Percentiles rank a stretch among this genome's conserved stretches.
phyloP scores from a whole-genome alignment of 1,284 basidiomycete species.

The Agaricales sp. region DNA sequence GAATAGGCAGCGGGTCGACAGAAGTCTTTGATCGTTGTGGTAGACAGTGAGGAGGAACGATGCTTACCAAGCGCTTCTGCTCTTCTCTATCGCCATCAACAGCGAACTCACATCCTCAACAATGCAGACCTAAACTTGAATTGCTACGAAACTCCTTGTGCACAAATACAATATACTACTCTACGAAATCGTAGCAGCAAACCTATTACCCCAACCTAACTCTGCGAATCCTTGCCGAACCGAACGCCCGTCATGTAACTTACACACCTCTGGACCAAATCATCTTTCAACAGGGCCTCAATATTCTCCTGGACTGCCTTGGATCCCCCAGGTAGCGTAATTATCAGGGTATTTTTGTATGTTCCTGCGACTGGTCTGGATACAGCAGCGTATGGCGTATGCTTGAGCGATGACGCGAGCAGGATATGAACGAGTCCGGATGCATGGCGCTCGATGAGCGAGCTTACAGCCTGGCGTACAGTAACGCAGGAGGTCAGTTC shows the following conservation, averaged over 20 bases:
- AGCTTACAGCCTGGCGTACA: constrained; percentile 42
- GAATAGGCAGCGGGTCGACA: too few relatives aligned
- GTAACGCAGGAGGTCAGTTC: too few relatives aligned
- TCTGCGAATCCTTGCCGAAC: constrained; percentile 48
- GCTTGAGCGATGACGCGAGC: constrained; percentile 53
- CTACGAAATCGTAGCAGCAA: too few relatives aligned
- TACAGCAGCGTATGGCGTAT: constrained; percentile 75
- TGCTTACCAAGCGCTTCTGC: too few relatives aligned
- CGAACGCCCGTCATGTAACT: constrained; percentile 68
- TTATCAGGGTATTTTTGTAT: constrained; percentile 52
- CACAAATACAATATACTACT: too few relatives aligned
- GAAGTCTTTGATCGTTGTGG: too few relatives aligned
- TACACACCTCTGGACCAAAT: constrained; percentile 54
- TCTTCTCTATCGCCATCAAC: too few relatives aligned
- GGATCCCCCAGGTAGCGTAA: constrained; percentile 76
- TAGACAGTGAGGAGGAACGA: too few relatives aligned
- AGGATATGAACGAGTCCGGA: constrained; percentile 72
- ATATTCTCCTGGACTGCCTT: constrained; percentile 80
- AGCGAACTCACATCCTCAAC: too few relatives aligned
- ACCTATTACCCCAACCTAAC: too few relatives aligned
- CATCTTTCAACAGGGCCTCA: constrained; percentile 45
- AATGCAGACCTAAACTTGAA: too few relatives aligned
- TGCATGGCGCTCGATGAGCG: constrained; percentile 65
- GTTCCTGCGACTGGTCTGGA: constrained; percentile 77
- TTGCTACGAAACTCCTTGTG: too few relatives aligned